Evolutionary conservation across 1,284 basidiomycete species (phyloP).

Genomic region (Heliocybe sulcata): DNA sequence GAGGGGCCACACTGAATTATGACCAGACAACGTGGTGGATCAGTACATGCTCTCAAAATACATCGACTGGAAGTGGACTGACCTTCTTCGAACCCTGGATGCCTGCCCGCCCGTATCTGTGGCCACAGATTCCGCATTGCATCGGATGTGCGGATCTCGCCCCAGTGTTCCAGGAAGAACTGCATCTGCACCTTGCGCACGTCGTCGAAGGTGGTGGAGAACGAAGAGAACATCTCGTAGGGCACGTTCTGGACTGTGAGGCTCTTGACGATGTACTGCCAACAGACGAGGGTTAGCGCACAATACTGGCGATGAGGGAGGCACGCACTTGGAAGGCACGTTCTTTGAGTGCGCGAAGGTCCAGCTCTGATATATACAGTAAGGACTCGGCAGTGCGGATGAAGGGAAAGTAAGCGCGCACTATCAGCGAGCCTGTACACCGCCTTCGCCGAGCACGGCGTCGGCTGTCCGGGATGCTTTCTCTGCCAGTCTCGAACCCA

Average conservation of each 20-base stretch:
- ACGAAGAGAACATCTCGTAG: slow-evolving; percentile 82
- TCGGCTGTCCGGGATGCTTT: slow-evolving; percentile 51
- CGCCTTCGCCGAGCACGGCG: slow-evolving; percentile 84
- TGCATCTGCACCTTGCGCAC: slow-evolving; percentile 78
- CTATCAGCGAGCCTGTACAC: slow-evolving; percentile 84
- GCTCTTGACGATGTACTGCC: slow-evolving; percentile 73
- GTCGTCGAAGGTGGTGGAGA: slow-evolving; percentile 76
- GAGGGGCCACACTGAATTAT: slow-evolving; percentile 53
- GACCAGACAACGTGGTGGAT: slow-evolving; percentile 1
- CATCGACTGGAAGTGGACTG: slow-evolving; percentile 6
- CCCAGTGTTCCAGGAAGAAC: slow-evolving; percentile 79
- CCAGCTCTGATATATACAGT: slow-evolving; percentile 41
- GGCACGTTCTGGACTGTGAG: slow-evolving; percentile 78
- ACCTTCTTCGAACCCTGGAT: slow-evolving; percentile 82
- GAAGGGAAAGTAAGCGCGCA: slow-evolving; percentile 26
- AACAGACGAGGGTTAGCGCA: too few species aligned
- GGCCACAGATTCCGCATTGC: slow-evolving; percentile 82
- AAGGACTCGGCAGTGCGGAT: neutral
- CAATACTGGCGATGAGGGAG: neutral
- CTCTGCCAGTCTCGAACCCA: slow-evolving; percentile 64
- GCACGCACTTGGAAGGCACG: slow-evolving; percentile 53
- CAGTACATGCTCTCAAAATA: neutral
- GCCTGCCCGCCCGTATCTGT: slow-evolving; percentile 72
- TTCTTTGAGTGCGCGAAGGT: slow-evolving; percentile 59
- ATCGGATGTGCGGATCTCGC: slow-evolving; percentile 70